phyloP scores from a whole-genome alignment of 805 yeast species.

The Myxozyma neglecta region DNA sequence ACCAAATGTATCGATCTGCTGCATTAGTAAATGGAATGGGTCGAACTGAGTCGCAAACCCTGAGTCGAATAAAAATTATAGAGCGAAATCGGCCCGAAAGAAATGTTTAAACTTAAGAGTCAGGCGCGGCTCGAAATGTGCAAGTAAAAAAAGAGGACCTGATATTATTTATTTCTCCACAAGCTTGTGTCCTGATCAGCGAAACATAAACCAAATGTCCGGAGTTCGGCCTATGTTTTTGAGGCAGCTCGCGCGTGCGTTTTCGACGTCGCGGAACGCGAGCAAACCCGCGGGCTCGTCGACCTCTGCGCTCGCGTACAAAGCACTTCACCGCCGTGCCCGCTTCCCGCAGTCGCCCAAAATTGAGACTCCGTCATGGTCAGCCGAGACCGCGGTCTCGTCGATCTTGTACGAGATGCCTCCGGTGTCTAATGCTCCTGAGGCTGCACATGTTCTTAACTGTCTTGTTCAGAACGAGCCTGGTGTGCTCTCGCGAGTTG shows the following conservation, averaged over 20 bases:
- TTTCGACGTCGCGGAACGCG: constrained; percentile 1
- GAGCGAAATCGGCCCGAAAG: constrained; percentile 13
- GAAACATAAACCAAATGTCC: not conserved
- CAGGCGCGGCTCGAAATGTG: constrained; percentile 4
- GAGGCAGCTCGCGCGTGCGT: not conserved
- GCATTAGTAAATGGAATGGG: no score
- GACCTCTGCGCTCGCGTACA: constrained; percentile 92
- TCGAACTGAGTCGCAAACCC: not conserved
- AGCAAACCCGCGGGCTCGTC: constrained; percentile 45
- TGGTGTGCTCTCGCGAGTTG: constrained; percentile 89
- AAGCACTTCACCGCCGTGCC: constrained; percentile 82
- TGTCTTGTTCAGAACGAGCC: constrained; percentile 98
- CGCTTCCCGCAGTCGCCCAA: constrained; percentile 90
- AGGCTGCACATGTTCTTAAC: constrained; percentile 85
- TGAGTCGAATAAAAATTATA: not conserved
- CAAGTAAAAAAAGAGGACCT: not conserved
- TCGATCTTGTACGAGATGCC: constrained; percentile 94
- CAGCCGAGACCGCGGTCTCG: constrained; percentile 94
- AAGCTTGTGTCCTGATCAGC: not conserved
- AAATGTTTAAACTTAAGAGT: not conserved
- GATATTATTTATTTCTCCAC: not conserved
- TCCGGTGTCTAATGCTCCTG: constrained; percentile 53
- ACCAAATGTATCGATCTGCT: no score
- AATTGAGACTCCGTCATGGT: constrained; percentile 89
- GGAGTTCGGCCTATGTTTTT: not conserved